Percentiles rank a stretch among this genome's conserved stretches.
phyloP scores from a whole-genome alignment of 208 protist genomes.

The Trypanosoma scelopori region DNA sequence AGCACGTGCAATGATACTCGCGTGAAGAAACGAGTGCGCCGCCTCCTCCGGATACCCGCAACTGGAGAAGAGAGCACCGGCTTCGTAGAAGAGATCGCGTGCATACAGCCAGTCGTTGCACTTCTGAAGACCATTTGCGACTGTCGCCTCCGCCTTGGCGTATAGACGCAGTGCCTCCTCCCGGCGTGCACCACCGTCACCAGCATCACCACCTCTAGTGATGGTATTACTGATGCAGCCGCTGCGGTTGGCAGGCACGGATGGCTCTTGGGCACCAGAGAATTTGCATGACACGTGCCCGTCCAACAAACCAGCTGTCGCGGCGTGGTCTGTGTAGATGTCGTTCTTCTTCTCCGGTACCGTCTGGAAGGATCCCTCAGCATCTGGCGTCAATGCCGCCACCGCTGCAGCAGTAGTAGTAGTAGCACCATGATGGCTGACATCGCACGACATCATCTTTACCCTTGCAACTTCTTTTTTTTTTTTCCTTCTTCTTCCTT shows the following conservation, averaged over 20 bases:
- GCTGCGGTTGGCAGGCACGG: constrained; percentile 1
- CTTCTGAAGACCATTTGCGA: constrained; percentile 52
- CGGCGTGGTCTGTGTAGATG: too few species aligned
- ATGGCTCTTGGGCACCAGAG: too few species aligned
- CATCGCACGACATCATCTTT: too few species aligned
- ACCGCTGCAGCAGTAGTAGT: too few species aligned
- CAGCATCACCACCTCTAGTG: too few species aligned
- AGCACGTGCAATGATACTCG: constrained; percentile 67
- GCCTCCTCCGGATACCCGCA: constrained; percentile 42
- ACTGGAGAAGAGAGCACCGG: constrained; percentile 59
- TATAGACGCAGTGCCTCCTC: constrained; percentile 35
- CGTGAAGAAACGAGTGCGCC: constrained; percentile 58
- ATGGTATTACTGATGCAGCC: neutral
- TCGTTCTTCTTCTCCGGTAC: too few species aligned
- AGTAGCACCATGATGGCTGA: too few species aligned
- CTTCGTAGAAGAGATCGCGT: constrained; percentile 67
- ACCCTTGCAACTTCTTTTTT: neutral
- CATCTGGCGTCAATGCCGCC: too few species aligned
- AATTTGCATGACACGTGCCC: too few species aligned
- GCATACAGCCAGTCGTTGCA: constrained; percentile 63
- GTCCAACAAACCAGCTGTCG: too few species aligned
- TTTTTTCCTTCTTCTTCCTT: constrained; percentile 11
- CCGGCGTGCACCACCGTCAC: neutral
- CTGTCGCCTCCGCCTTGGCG: constrained; percentile 37
- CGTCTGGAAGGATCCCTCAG: too few species aligned